Conservation (phyloP, 2,329 filamentous ascomycete species). For the Arthrobotrys sphaeroides region DNA sequence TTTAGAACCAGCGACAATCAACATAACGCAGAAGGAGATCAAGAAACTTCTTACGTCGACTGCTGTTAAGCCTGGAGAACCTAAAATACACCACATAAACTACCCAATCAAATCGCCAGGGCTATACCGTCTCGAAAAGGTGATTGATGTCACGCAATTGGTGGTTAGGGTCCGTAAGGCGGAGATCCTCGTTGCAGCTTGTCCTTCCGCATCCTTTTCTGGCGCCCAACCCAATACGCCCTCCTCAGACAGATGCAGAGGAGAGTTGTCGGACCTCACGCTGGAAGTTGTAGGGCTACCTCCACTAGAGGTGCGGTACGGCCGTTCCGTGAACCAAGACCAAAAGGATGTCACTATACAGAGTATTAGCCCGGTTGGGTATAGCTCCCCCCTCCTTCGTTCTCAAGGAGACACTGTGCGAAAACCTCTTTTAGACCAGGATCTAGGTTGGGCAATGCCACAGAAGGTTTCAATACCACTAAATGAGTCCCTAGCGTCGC, state of each 20-base stretch:
- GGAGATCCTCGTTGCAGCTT: slow-evolving; percentile 84
- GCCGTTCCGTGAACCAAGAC: slow-evolving; percentile 82
- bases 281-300: slow-evolving; percentile 88
- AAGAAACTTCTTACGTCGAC: slow-evolving; percentile 77
- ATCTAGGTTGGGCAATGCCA: slow-evolving; percentile 81
- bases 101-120: slow-evolving; percentile 85
- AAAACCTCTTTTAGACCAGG: slow-evolving; percentile 66
- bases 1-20: slow-evolving; percentile 80
- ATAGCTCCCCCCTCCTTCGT: slow-evolving; percentile 76
- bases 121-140: slow-evolving; percentile 82
- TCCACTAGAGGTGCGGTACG: slow-evolving; percentile 91
- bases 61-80: slow-evolving; percentile 67
- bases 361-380: slow-evolving; percentile 88
- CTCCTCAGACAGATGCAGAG: slow-evolving; percentile 74
- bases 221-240: slow-evolving; percentile 64
- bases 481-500: slow-evolving; percentile 84
- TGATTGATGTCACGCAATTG: slow-evolving; percentile 91
- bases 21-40: slow-evolving; percentile 77
- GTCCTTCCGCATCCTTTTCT: slow-evolving; percentile 80
- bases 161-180: slow-evolving; percentile 81
- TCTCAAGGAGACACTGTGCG: slow-evolving; percentile 53
- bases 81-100: slow-evolving; percentile 73
- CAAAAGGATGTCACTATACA: slow-evolving; percentile 89
- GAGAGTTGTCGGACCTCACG: slow-evolving; percentile 84
- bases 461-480: slow-evolving; percentile 80